Percentiles rank a stretch among this genome's conserved stretches.
Conservation (phyloP, 148 eudicot genomes). For the Camellia lanceoleosa region DNA sequence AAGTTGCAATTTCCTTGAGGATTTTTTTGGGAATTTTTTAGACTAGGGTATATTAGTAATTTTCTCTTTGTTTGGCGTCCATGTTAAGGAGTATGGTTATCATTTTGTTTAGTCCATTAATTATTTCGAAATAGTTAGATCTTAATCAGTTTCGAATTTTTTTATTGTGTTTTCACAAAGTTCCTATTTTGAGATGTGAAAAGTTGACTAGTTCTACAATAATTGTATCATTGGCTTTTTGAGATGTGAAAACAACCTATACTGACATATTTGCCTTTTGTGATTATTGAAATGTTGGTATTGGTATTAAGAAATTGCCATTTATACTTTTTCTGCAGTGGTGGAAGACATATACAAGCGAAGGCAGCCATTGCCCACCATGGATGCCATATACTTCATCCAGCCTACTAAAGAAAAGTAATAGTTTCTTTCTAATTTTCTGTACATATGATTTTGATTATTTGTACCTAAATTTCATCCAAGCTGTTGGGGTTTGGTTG, state of each 20-base stretch:
- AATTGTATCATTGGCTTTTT: not conserved
- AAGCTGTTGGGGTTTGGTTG: too few species aligned
- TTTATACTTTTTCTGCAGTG: conserved; percentile 51
- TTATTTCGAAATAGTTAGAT: not conserved
- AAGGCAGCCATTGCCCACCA: conserved; percentile 85
- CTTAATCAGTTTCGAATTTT: not conserved
- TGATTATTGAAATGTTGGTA: not conserved
- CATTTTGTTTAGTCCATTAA: not conserved
- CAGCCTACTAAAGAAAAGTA: conserved; percentile 97
- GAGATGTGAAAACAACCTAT: not conserved
- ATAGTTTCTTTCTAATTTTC: not conserved
- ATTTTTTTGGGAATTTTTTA: too few species aligned
- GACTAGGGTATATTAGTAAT: too few species aligned
- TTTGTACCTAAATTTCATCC: not conserved
- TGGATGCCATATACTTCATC: conserved; percentile 92
- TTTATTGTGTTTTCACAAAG: not conserved
- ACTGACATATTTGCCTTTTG: not conserved
- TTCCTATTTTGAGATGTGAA: not conserved
- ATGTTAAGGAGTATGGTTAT: not conserved
- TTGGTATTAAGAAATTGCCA: not conserved
- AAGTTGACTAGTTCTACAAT: not conserved
- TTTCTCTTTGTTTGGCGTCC: too few species aligned
- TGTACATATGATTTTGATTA: not conserved
- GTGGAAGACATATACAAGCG: conserved; percentile 92
- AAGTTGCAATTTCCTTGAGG: too few species aligned